Base-by-base conservation (phyloP, 2,329 filamentous ascomycete species). In the Lecanoromycetidae sp. region DNA sequence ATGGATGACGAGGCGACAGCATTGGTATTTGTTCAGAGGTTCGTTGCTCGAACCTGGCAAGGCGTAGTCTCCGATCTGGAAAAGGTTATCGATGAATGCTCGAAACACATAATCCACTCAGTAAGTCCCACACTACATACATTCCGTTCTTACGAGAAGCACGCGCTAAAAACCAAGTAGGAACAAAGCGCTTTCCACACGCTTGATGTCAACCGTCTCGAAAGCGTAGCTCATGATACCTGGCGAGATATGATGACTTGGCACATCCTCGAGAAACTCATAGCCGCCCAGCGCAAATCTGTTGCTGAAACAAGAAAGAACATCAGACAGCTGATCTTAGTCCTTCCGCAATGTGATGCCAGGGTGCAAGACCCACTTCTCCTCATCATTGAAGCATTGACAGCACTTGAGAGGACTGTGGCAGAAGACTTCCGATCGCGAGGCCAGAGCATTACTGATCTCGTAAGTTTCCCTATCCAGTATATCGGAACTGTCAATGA, bases 241-340 rank as follows among this genome's bases (percentile, higher is more conserved):
- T 45, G 43, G 43, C 33, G 30, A n/a, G 32, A 45, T 9, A 38
- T 45, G 43, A 10, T 27, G 32, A 45, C 12, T 10, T 45, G 43
- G 43, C 34, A 36, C 23, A 13, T 45, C 8, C 13, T 45, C 26
- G 32, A 35, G 20, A 45, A 45, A 19, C 30, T 45, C 22, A 45
- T 45, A 9, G 19, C 43, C 23, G 26, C 33, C 5, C 43, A 45
- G 43, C 32, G 33, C 7, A 20, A 37, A 22, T 45, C 43, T 9
- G 22, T 45, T 26, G 36, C 43, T 20, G 26, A 45, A 10, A 45
- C 43, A 12, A 36, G 43, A 15, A 26, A 32, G 3, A n/a, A 38
- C 17, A 25, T 45, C 20, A 19, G n/a, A 26, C 1, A 26, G 13
- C 34, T 45, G 20, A 19, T 38, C 19, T 4, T 8, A 19, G 13